These are phyloP conservation scores for Thalassiosira livingstoniorum DNA, from an alignment of 352 stramenopile species.

Conservation along the genomic window DNA sequence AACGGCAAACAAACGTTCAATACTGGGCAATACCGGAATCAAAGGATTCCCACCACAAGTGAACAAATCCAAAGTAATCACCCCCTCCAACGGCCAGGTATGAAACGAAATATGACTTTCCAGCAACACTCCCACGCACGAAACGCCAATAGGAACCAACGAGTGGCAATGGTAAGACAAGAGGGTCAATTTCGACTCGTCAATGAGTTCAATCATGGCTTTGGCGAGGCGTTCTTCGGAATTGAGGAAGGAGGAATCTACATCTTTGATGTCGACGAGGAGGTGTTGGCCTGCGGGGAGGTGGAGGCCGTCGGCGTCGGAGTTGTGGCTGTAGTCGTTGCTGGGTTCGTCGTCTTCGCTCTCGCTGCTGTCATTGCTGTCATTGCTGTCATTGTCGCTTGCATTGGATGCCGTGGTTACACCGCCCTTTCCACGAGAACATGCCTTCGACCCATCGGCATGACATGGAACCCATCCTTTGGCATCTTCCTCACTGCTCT, in stretches of 20 bases:
- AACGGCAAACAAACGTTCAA: slow-evolving; percentile 71
- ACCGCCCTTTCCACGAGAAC: slow-evolving; percentile 17
- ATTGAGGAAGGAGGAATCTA: slow-evolving; percentile 72
- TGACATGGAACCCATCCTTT: slow-evolving; percentile 3
- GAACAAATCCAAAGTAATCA: slow-evolving; percentile 74
- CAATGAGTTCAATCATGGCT: slow-evolving; percentile 75
- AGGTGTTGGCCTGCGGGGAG: slow-evolving; percentile 77
- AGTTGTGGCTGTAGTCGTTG: slow-evolving; percentile 34
- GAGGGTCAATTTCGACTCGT: slow-evolving; percentile 67
- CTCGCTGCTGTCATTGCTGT: not conserved
- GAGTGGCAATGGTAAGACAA: slow-evolving; percentile 77
- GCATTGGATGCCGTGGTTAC: not conserved
- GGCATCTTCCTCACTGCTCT: not conserved
- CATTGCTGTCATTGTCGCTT: not conserved
- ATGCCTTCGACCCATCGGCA: not conserved
- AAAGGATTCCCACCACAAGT: slow-evolving; percentile 60
- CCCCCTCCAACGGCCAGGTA: slow-evolving; percentile 47
- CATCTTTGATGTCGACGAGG: slow-evolving; percentile 73
- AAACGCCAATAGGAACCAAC: slow-evolving; percentile 67
- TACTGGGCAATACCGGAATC: slow-evolving; percentile 65
- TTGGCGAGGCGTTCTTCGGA: slow-evolving; percentile 64
- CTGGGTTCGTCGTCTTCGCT: slow-evolving; percentile 15
- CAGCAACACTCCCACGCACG: slow-evolving; percentile 71
- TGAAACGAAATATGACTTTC: slow-evolving; percentile 61
- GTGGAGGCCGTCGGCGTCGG: slow-evolving; percentile 56